These are phyloP conservation scores for Lactarius sanguifluus DNA, from an alignment of 768 basidiomycete genomes.

Conservation along the genomic window DNA sequence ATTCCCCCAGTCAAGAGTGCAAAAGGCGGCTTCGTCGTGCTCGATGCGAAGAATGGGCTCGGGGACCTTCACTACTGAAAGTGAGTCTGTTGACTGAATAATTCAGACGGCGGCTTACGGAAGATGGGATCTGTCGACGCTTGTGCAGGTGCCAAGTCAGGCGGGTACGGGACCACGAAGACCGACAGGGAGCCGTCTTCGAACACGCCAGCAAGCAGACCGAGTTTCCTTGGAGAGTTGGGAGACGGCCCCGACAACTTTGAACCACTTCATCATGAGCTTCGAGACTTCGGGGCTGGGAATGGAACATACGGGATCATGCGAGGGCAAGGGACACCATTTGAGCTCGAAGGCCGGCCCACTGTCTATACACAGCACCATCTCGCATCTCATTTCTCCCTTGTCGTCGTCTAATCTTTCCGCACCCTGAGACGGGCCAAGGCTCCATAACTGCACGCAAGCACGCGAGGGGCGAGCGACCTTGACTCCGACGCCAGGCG, in stretches of 20 bases:
- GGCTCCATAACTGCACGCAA: constrained; percentile 87
- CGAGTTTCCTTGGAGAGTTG: constrained; percentile 57
- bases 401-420: constrained; percentile 32
- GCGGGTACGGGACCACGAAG: constrained; percentile 78
- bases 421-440: constrained; percentile 34
- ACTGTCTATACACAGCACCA: constrained; percentile 81
- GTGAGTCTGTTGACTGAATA: constrained; percentile 5
- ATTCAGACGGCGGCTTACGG: constrained; percentile 7
- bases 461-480: constrained; percentile 54
- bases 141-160: constrained; percentile 39
- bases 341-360: constrained; percentile 80
- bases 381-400: constrained; percentile 69
- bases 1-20: constrained; percentile 88
- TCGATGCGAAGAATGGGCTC: constrained; percentile 72
- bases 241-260: constrained; percentile 24
- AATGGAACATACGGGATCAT: constrained; percentile 50
- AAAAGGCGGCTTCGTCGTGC: constrained; percentile 72
- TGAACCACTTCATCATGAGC: background rate
- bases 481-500: constrained; percentile 65
- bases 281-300: background rate
- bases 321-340: constrained; percentile 91
- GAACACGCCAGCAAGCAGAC: constrained; percentile 81
- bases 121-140: constrained; percentile 15
- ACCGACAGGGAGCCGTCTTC: constrained; percentile 84
- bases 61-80: constrained; percentile 50